phyloP scores from a whole-genome alignment of 2,329 filamentous ascomycete genomes.

The Pseudomassariella vexata region DNA sequence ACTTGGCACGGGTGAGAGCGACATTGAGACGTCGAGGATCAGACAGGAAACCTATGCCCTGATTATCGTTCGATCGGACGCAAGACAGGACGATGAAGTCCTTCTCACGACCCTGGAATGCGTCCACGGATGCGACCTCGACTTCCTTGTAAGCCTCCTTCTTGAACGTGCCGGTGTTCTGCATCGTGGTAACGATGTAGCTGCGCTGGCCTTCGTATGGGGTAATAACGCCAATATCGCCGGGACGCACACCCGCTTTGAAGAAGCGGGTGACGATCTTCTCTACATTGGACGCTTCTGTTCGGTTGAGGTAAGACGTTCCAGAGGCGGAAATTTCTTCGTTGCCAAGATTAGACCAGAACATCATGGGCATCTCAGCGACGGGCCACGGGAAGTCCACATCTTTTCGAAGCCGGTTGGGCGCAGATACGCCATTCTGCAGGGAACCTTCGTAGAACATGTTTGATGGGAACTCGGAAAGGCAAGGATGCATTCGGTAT shows the following conservation, averaged over 20 bases:
- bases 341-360: conserved; percentile 96
- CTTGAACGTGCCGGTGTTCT: conserved; percentile 93
- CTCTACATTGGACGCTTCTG: conserved; percentile 94
- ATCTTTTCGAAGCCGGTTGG: conserved; percentile 81
- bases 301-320: conserved; percentile 96
- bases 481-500: conserved; percentile 97
- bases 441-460: conserved; percentile 99
- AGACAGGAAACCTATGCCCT: conserved; percentile 97
- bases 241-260: conserved; percentile 93
- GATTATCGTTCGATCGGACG: conserved; percentile 96
- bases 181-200: conserved; percentile 99
- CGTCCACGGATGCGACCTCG: conserved; percentile 95
- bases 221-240: conserved; percentile 94
- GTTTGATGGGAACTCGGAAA: conserved; percentile 96
- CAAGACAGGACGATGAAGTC: conserved; percentile 98
- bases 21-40: conserved; percentile 97
- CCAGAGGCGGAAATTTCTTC: conserved; percentile 98
- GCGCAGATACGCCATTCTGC: conserved; percentile 91
- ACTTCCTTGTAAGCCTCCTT: conserved; percentile 99
- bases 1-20: conserved; percentile 93
- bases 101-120: conserved; percentile 98
- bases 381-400: conserved; percentile 99
- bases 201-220: conserved; percentile 97
- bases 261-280: conserved; percentile 98
- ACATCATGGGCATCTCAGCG: conserved; percentile 96